Base-by-base conservation (phyloP, 345 rosid genomes). In the Eucalyptus albens region DNA sequence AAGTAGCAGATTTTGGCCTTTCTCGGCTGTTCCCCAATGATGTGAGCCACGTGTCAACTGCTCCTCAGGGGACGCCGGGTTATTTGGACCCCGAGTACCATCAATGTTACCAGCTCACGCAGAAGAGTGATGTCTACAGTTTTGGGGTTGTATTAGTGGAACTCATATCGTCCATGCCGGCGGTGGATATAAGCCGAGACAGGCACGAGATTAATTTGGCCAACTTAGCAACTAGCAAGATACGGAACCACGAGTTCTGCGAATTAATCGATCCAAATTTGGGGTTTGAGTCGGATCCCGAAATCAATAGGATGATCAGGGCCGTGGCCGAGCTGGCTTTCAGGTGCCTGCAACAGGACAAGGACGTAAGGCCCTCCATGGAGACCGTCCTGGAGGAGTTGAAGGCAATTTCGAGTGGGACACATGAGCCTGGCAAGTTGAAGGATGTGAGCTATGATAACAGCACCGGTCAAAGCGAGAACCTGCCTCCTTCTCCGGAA, bases 21-120 rank as follows among this genome's bases (percentile, higher is more conserved):
- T 95, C 98, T 2, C 90, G 96, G 88, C 67, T 95, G 92, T 92
- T 89, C 87, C 96, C 95, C 4, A 86, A 16, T 15, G 91, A 95
- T 89, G 96, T 93, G 55, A 96, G 95, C 40, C 97, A 96, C 67
- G 88, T 96, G 31, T 96, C 97, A 51, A 94, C 97, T 3, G 95
- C 94, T 90, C 98, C 98, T 89, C 96, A 96, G 81, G 97, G 97
- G 26, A 95, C 96, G 80, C 95, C 97, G 0, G 98, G 97, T 60
- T 94, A 94, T 55, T 94, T 95, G 51, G 97, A 96, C 50, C 98
- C 97, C 2, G 97, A 96, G 31, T 96, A 96, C 89, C 92, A 95
- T 69, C 94, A 88, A 17, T 93, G 93, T 89, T 96, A 95, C 92
- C 96, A 94, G 89, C 92, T 96, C n/a, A 96, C 95, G 0, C 93